Base-by-base conservation (phyloP, 176 grass and related monocot species). In the Canna indica region DNA sequence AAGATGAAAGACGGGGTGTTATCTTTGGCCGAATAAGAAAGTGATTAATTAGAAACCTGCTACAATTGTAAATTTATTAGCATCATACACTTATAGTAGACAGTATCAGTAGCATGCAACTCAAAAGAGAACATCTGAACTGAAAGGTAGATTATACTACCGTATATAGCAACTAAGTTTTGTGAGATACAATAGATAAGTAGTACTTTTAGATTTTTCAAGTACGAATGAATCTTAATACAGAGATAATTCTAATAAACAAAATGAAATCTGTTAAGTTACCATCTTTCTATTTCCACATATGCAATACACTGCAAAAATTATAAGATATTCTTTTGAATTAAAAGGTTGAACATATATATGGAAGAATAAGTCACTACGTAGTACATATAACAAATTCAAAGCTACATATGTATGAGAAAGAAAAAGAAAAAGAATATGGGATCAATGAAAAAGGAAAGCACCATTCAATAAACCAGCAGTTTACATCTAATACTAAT, bases 1-100 rank as follows among this genome's bases (percentile, higher is more conserved):
- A 48, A 75, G 77, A 65, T 73, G 73, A 15, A 67, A 9, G 60
- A 30, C 46, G 76, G 15, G 3, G 44, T 9, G 31, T 61, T 34
- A 62, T 65, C 2, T 63, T 50, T 47, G 27, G 66, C 66, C 42
- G 10, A 42, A 18, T 36, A 22, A 26, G 9, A 68, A 69, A 69
- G 22, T 47, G 67, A 17, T 47, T 3, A 0, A 47, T 24, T 28
- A 17, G 8, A 69, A 15, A 6, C 13, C 25, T 45, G 16, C 33
- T 22, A 22, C 35, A 66, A 15, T 16, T 10, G 7, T 62, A 62
- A 9, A 62, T 27, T n/a, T 9, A 28, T 28, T 3, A 53, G 12
- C 12, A 2, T 53, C 3, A 2, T 1, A 53, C 3, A 11, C 22
- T 28, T 11, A 30, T 62, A 62, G 59, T 62, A 3, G 30, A 4